These are phyloP conservation scores for Aspergillus wentii DNA, from an alignment of 495 filamentous ascomycete genomes.

Conservation along the genomic window DNA sequence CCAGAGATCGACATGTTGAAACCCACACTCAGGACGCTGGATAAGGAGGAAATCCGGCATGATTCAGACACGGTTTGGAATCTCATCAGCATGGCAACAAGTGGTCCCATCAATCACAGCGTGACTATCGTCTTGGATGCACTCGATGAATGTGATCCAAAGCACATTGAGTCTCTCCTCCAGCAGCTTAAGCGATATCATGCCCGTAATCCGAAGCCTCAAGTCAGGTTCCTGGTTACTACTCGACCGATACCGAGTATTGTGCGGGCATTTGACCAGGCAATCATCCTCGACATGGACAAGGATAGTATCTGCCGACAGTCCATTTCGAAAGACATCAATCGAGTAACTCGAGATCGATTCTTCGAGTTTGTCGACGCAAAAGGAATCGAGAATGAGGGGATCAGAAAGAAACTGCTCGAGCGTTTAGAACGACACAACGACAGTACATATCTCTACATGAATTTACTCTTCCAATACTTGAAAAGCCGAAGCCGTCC, in stretches of 20 bases:
- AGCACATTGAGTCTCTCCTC: neutral
- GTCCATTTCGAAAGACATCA: conserved; percentile 3
- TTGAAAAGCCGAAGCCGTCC: neutral
- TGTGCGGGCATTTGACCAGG: conserved; percentile 6
- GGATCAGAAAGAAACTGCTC: conserved; percentile 3
- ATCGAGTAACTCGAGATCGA: neutral
- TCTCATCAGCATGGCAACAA: conserved; percentile 4
- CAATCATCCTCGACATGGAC: conserved; percentile 19
- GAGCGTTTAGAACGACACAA: conserved; percentile 7
- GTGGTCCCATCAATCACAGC: conserved; percentile 1
- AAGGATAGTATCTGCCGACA: conserved; percentile 11
- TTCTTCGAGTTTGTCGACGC: conserved; percentile 1
- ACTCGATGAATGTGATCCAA: conserved; percentile 23
- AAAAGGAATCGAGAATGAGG: neutral
- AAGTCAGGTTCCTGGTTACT: conserved; percentile 27
- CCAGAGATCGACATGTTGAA: too few species aligned
- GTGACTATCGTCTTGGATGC: conserved; percentile 24
- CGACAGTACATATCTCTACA: conserved; percentile 13
- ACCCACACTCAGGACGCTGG: too few species aligned
- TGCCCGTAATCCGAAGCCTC: neutral
- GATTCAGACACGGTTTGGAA: conserved; percentile 13
- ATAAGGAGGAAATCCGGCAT: neutral
- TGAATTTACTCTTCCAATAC: conserved; percentile 3
- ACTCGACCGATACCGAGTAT: conserved; percentile 27
- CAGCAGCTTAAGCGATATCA: neutral